Conservation (phyloP, 257 asterid species). For the Linderniella brevidens region DNA sequence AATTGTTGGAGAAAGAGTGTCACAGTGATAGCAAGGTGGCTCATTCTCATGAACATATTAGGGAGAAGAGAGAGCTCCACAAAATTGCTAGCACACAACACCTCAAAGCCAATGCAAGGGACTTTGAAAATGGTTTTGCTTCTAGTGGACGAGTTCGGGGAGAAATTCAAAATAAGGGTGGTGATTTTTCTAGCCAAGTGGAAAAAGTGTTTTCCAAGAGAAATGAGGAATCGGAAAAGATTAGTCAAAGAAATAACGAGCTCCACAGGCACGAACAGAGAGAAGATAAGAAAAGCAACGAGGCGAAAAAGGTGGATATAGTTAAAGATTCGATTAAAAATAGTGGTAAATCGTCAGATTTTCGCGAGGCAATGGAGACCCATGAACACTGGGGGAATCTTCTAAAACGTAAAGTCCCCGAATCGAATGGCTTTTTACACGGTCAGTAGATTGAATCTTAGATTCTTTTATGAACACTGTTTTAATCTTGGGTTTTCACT, state of each 20-base stretch:
- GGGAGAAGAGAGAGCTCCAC: conserved; percentile 14
- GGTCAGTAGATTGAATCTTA: conserved; percentile 24
- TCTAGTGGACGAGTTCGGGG: conserved; percentile 8
- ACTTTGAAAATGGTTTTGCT: conserved; percentile 17
- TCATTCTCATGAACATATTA: conserved; percentile 11
- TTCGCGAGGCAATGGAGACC: conserved; percentile 17
- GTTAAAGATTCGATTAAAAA: conserved; percentile 12
- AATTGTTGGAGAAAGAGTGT: conserved; percentile 13
- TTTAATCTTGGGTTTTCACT: too few relatives aligned
- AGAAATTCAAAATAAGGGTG: conserved; percentile 15
- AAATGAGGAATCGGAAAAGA: conserved; percentile 18
- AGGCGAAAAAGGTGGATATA: conserved; percentile 15
- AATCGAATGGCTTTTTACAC: conserved; percentile 22
- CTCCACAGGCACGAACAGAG: conserved; percentile 20
- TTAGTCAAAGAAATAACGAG: conserved; percentile 8
- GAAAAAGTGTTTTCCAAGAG: conserved; percentile 19
- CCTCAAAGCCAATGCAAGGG: conserved; percentile 11
- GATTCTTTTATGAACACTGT: conserved; percentile 3
- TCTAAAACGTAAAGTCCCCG: conserved; percentile 25
- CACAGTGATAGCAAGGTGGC: conserved; percentile 10
- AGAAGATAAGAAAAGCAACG: conserved; percentile 24
- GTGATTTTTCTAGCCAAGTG: conserved; percentile 12
- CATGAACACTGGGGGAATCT: conserved; percentile 16
- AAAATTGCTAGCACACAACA: conserved; percentile 16
- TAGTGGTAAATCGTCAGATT: conserved; percentile 14